These are phyloP conservation scores for Amanita rubescens DNA, from an alignment of 768 basidiomycete species.

Conservation along the genomic window DNA sequence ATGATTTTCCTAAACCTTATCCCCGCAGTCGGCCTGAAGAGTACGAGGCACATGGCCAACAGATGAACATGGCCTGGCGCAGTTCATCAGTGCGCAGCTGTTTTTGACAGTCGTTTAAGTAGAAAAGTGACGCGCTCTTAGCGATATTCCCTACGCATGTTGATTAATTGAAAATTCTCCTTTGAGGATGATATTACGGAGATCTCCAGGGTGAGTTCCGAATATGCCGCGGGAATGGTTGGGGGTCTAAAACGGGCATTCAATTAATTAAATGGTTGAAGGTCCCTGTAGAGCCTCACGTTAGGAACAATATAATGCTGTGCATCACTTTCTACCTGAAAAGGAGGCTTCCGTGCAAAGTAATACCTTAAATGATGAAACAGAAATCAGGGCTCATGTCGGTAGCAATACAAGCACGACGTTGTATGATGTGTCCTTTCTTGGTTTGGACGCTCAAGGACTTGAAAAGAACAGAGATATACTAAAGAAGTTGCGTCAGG, in stretches of 20 bases:
- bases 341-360: too few relatives aligned
- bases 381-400: too few relatives aligned
- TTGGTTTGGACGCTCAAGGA: too few relatives aligned
- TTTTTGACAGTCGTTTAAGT: not conserved
- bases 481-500: too few relatives aligned
- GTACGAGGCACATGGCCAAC: conserved; percentile 49
- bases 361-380: too few relatives aligned
- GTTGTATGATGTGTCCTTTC: too few relatives aligned
- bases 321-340: too few relatives aligned
- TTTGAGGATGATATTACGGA: conserved; percentile 48
- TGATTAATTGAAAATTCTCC: conserved; percentile 52
- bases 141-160: conserved; percentile 46
- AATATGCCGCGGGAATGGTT: not conserved
- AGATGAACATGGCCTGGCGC: conserved; percentile 42
- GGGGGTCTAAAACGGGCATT: too few relatives aligned
- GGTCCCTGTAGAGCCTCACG: conserved; percentile 41
- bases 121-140: conserved; percentile 11
- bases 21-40: conserved; percentile 36
- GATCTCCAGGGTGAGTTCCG: conserved; percentile 33
- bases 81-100: conserved; percentile 46
- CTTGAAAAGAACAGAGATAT: too few relatives aligned
- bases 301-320: too few relatives aligned
- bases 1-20: conserved; percentile 35
- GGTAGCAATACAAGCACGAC: too few relatives aligned
- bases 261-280: too few relatives aligned